Conservation (phyloP, 768 basidiomycete species). For the Trametes cubensis region DNA sequence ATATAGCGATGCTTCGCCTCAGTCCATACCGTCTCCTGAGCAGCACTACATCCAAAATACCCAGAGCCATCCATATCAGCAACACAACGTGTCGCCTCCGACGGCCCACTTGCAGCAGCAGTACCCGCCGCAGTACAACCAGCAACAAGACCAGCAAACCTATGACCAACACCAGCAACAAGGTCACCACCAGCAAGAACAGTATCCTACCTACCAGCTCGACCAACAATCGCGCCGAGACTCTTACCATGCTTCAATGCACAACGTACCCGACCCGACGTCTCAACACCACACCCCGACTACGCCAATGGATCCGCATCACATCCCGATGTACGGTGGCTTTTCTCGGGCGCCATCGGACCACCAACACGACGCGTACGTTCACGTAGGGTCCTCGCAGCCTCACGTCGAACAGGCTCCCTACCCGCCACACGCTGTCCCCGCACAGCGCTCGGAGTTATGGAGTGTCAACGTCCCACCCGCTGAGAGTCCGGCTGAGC, state of each 20-base stretch:
- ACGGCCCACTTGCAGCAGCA: background rate
- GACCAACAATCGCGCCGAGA: background rate
- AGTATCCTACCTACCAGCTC: background rate
- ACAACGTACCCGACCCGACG: background rate
- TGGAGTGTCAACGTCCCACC: constrained; percentile 11
- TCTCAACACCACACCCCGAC: background rate
- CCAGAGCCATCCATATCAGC: background rate
- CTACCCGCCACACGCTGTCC: constrained; percentile 6
- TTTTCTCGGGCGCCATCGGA: background rate
- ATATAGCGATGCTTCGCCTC: background rate
- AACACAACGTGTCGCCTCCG: background rate
- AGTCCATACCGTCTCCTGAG: background rate
- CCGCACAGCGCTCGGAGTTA: constrained; percentile 11
- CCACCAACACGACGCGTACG: constrained; percentile 6
- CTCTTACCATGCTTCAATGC: constrained; percentile 2
- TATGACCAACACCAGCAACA: constrained; percentile 7
- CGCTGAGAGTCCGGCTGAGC: background rate
- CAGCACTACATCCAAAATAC: background rate
- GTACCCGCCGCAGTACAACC: constrained; percentile 9
- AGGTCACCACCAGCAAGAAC: background rate
- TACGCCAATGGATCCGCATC: background rate
- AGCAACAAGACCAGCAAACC: background rate
- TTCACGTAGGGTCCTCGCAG: background rate
- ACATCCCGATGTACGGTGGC: constrained; percentile 1
- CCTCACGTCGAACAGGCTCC: constrained; percentile 8